These are phyloP conservation scores for Picochlorum sp. DNA, from an alignment of 139 green algal species.

Conservation along the genomic window DNA sequence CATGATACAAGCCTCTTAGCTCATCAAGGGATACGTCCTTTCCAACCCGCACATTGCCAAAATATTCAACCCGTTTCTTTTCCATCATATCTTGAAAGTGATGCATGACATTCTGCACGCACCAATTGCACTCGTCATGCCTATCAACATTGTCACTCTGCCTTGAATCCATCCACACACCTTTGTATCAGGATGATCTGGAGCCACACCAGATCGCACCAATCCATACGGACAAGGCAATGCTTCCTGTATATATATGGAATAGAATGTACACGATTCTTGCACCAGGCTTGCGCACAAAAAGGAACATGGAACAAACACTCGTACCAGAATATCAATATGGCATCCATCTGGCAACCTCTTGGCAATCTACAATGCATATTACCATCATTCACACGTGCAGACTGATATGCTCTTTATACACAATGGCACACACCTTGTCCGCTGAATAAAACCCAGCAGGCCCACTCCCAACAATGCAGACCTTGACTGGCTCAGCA, in stretches of 20 bases:
- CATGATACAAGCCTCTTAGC: slow-evolving; percentile 67
- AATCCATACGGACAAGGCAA: slow-evolving; percentile 91
- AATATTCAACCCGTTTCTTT: slow-evolving; percentile 41
- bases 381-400: background rate
- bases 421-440: slow-evolving; percentile 25
- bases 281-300: too few species aligned
- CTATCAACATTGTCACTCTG: background rate
- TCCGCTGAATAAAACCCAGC: slow-evolving; percentile 80
- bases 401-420: background rate
- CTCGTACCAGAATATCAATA: background rate
- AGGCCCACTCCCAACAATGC: slow-evolving; percentile 76
- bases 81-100: slow-evolving; percentile 62
- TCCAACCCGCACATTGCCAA: slow-evolving; percentile 73
- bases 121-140: background rate
- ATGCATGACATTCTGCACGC: slow-evolving; percentile 69
- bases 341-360: background rate
- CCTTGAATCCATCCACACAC: slow-evolving; percentile 19
- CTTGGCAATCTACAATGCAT: background rate
- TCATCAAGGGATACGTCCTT: slow-evolving; percentile 35
- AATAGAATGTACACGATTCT: background rate
- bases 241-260: slow-evolving; percentile 46
- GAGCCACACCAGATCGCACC: slow-evolving; percentile 88
- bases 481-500: slow-evolving; percentile 31
- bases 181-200: slow-evolving; percentile 93
- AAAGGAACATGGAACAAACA: background rate